These are phyloP conservation scores for Austroboletus eburneus DNA, from an alignment of 768 basidiomycete genomes.

Conservation along the genomic window DNA sequence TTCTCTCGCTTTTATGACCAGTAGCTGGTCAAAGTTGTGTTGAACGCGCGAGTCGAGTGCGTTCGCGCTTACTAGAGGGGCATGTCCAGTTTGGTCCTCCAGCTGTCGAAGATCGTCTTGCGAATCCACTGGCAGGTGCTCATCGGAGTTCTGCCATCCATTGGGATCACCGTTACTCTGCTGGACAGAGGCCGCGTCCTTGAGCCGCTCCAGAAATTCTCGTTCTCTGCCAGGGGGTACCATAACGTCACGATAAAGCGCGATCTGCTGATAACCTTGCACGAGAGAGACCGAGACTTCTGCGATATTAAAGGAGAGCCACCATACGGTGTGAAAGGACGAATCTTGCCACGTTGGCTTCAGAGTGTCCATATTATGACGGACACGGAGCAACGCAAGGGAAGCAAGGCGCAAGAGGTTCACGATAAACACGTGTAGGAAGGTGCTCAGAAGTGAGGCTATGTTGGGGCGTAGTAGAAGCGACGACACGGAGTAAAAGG, in stretches of 20 bases:
- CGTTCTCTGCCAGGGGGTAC: slow-evolving; percentile 41
- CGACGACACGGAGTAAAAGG: slow-evolving; percentile 34
- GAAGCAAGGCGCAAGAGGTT: slow-evolving; percentile 52
- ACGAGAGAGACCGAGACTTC: slow-evolving; percentile 61
- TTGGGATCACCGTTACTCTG: slow-evolving; percentile 8
- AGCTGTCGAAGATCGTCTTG: slow-evolving; percentile 15
- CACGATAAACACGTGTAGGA: slow-evolving; percentile 47
- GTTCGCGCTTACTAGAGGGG: background rate
- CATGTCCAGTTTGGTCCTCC: slow-evolving; percentile 16
- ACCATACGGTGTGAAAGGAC: slow-evolving; percentile 70
- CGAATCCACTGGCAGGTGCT: slow-evolving; percentile 9
- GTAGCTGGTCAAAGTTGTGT: slow-evolving; percentile 60
- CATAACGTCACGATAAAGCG: slow-evolving; percentile 66
- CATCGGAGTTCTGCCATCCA: slow-evolving; percentile 8
- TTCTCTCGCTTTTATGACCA: slow-evolving; percentile 60
- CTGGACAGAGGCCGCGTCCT: slow-evolving; percentile 7
- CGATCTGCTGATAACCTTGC: slow-evolving; percentile 69
- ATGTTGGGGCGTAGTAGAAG: slow-evolving; percentile 22
- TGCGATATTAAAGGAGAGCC: slow-evolving; percentile 65
- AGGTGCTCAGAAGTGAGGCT: slow-evolving; percentile 35
- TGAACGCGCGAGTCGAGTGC: slow-evolving; percentile 46
- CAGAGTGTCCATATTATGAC: slow-evolving; percentile 37
- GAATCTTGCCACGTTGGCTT: slow-evolving; percentile 51
- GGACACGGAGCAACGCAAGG: slow-evolving; percentile 50
- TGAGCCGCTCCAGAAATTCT: slow-evolving; percentile 35